phyloP scores from a whole-genome alignment of 2,329 filamentous ascomycete genomes.

The Fusarium domesticum region DNA sequence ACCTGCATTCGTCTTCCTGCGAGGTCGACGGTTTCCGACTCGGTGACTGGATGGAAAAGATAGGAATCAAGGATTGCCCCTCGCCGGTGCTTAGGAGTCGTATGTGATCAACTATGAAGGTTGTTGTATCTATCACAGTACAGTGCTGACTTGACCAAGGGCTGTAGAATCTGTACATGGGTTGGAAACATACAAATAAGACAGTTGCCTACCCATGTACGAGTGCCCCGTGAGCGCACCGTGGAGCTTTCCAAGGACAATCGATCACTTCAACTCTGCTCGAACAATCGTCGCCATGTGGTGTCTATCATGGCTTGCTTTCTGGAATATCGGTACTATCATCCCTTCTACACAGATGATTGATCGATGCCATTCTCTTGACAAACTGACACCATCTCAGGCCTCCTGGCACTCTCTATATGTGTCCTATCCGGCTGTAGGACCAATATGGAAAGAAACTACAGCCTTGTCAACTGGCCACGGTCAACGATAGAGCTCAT shows the following conservation, averaged over 20 bases:
- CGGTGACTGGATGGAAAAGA: not conserved
- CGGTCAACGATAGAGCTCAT: slow-evolving; percentile 13
- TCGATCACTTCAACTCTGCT: not conserved
- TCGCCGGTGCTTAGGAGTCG: not conserved
- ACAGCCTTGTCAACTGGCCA: slow-evolving; percentile 20
- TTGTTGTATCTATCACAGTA: no score
- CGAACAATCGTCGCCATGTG: slow-evolving; percentile 5
- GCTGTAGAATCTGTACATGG: no score
- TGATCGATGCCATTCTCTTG: not conserved
- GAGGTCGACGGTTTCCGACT: not conserved
- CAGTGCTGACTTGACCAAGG: no score
- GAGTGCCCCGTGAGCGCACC: no score
- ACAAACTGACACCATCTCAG: slow-evolving; percentile 1
- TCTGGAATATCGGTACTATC: slow-evolving; percentile 12
- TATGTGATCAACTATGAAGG: not conserved
- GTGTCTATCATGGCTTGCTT: slow-evolving; percentile 1
- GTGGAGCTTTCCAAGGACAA: not conserved
- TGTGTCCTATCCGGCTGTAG: slow-evolving; percentile 18
- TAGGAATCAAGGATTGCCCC: not conserved
- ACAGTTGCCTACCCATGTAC: no score
- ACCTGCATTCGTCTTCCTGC: not conserved
- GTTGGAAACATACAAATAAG: no score
- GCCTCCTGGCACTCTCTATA: slow-evolving; percentile 16
- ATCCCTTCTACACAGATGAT: no score
- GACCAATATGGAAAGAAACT: slow-evolving; percentile 14